Evolutionary conservation across 139 green algal species (phyloP).

Genomic region (Diplosphaera chodatii): DNA sequence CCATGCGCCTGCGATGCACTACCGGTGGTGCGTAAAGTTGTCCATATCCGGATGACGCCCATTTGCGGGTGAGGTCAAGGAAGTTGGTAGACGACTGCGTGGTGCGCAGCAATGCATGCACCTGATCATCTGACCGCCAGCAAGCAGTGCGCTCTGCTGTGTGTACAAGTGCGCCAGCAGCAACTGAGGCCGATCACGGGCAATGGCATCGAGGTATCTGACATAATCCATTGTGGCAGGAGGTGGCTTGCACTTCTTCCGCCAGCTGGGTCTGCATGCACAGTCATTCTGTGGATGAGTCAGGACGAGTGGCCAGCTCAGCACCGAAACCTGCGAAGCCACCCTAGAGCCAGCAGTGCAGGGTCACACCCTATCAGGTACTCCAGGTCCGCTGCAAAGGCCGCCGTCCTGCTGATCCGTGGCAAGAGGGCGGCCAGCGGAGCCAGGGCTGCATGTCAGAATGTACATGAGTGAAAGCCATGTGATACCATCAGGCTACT

Average conservation of each 20-base stretch:
- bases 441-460: not conserved
- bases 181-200: not conserved
- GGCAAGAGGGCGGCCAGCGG: not conserved
- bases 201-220: not conserved
- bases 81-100: no score
- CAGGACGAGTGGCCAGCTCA: no score
- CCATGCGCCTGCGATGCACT: conserved; percentile 1
- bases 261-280: not conserved
- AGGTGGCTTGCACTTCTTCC: not conserved
- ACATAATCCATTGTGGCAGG: not conserved
- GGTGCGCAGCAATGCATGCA: not conserved
- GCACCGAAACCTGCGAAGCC: no score
- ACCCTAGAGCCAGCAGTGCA: no score
- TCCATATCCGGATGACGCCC: no score
- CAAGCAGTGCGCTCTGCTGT: not conserved
- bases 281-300: no score
- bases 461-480: no score
- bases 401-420: not conserved
- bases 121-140: not conserved
- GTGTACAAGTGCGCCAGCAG: not conserved
- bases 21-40: no score
- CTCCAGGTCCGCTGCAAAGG: not conserved
- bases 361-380: not conserved
- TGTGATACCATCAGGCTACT: no score
- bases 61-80: no score